Conservation (phyloP, 2,329 filamentous ascomycete species). For the Paecilomyces niveus region DNA sequence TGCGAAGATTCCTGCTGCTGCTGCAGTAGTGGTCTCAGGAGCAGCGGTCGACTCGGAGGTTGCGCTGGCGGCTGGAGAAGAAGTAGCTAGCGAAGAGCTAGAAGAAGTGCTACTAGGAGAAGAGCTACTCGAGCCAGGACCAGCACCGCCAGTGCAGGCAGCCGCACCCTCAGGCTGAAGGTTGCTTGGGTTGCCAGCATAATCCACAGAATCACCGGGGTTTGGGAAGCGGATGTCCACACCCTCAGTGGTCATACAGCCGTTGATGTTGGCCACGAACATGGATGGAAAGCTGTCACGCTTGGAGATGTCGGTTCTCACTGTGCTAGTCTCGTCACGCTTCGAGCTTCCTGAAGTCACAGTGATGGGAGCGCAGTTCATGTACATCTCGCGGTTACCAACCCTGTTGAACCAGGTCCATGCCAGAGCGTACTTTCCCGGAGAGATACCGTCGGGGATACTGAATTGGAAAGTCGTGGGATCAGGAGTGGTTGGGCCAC, state of each 20-base stretch:
- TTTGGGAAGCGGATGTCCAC: conserved; percentile 61
- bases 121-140: too few species aligned
- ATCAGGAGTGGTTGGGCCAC: conserved; percentile 36
- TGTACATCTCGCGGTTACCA: conserved; percentile 94
- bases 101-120: too few species aligned
- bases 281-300: conserved; percentile 62
- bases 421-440: conserved; percentile 72
- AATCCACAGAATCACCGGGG: conserved; percentile 54
- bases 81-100: too few species aligned
- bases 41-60: conserved; percentile 8
- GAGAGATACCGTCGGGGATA: conserved; percentile 63
- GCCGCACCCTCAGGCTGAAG: too few species aligned
- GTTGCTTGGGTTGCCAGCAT: conserved; percentile 34
- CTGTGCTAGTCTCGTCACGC: conserved; percentile 29
- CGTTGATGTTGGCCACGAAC: conserved; percentile 65
- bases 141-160: conserved; percentile 19
- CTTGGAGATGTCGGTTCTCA: conserved; percentile 36
- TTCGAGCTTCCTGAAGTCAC: conserved; percentile 51
- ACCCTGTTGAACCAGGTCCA: conserved; percentile 95
- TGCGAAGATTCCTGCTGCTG: conserved; percentile 4
- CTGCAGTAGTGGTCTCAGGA: conserved; percentile 2
- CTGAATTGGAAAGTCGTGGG: conserved; percentile 60
- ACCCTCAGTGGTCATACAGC: conserved; percentile 49
- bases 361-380: conserved; percentile 79
- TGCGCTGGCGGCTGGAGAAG: conserved; percentile 12